A percentile compares a stretch with the other conserved stretches of the same genome.
These are phyloP conservation scores for Flaveria bidentis DNA, from an alignment of 129 eudicot genomes.

Conservation along the genomic window DNA sequence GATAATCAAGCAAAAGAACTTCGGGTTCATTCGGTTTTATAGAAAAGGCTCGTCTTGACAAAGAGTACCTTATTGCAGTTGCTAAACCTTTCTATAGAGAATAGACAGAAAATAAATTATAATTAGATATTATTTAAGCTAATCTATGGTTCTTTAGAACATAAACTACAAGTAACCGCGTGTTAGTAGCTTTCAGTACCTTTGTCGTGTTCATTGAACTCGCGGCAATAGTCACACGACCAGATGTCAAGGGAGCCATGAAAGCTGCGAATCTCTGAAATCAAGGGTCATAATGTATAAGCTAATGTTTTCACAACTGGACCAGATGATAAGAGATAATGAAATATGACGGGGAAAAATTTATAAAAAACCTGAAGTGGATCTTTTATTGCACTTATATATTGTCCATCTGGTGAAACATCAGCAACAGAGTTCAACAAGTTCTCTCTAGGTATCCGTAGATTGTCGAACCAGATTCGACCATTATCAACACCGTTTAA, in stretches of 20 bases:
- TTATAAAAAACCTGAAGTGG: conserved; percentile 63
- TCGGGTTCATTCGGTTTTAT: conserved; percentile 69
- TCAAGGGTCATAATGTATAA: background rate
- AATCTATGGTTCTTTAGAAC: background rate
- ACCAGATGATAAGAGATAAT: background rate
- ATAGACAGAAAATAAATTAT: background rate
- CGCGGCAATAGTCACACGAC: conserved; percentile 75
- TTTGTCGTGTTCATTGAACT: conserved; percentile 73
- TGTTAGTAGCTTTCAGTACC: conserved; percentile 38
- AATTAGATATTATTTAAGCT: background rate
- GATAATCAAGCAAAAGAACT: conserved; percentile 87
- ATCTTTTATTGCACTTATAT: conserved; percentile 74
- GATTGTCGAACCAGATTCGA: conserved; percentile 90
- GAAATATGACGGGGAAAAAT: background rate
- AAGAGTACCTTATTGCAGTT: conserved; percentile 70
- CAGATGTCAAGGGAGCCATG: conserved; percentile 83
- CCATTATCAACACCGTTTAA: conserved; percentile 92
- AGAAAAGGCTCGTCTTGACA: conserved; percentile 88
- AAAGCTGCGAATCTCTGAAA: conserved; percentile 88
- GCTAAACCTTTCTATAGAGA: conserved; percentile 63
- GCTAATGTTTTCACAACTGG: background rate
- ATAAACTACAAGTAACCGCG: background rate
- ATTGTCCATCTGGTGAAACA: conserved; percentile 85
- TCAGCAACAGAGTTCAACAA: conserved; percentile 93
- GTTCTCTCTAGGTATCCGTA: conserved; percentile 84